A percentile compares a stretch with the other conserved stretches of the same genome.
phyloP scores from a whole-genome alignment of 768 basidiomycete species.

The Boletellus ananiceps region DNA sequence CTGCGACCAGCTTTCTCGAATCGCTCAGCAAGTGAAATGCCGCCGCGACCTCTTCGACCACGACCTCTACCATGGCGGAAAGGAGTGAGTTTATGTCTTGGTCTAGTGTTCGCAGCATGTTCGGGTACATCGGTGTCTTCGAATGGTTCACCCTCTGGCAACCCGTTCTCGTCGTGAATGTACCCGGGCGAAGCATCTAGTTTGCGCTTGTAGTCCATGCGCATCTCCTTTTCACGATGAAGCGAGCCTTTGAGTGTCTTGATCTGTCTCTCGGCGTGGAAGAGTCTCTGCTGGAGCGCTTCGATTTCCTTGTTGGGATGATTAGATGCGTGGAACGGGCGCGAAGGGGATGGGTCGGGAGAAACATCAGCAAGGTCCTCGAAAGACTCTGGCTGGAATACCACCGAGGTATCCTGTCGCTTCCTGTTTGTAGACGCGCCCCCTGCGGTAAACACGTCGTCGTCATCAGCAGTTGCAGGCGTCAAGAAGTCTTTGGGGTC shows the following conservation, averaged over 20 bases:
- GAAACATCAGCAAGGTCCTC: slow-evolving; percentile 49
- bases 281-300: slow-evolving; percentile 71
- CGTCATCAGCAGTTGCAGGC: slow-evolving; percentile 50
- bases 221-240: slow-evolving; percentile 78
- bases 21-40: slow-evolving; percentile 54
- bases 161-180: slow-evolving; percentile 36
- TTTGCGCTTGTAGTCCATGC: slow-evolving; percentile 60
- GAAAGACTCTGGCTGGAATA: slow-evolving; percentile 43
- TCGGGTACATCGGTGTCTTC: slow-evolving; percentile 42
- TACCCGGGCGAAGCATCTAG: slow-evolving; percentile 41
- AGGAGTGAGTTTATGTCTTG: slow-evolving; percentile 45
- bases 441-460: slow-evolving; percentile 64
- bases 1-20: slow-evolving; percentile 55
- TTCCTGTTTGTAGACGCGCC: slow-evolving; percentile 61
- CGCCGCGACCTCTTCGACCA: slow-evolving; percentile 50
- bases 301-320: slow-evolving; percentile 81
- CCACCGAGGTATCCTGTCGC: slow-evolving; percentile 46
- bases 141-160: slow-evolving; percentile 38
- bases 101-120: slow-evolving; percentile 30
- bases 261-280: slow-evolving; percentile 85
- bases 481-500: slow-evolving; percentile 48
- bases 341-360: slow-evolving; percentile 59
- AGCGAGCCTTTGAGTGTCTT: slow-evolving; percentile 74
- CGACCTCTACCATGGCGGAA: slow-evolving; percentile 47
- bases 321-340: slow-evolving; percentile 63